A percentile compares a stretch with the other conserved stretches of the same genome.
phyloP scores from a whole-genome alignment of 768 basidiomycete genomes.

The Boletus bicolor region DNA sequence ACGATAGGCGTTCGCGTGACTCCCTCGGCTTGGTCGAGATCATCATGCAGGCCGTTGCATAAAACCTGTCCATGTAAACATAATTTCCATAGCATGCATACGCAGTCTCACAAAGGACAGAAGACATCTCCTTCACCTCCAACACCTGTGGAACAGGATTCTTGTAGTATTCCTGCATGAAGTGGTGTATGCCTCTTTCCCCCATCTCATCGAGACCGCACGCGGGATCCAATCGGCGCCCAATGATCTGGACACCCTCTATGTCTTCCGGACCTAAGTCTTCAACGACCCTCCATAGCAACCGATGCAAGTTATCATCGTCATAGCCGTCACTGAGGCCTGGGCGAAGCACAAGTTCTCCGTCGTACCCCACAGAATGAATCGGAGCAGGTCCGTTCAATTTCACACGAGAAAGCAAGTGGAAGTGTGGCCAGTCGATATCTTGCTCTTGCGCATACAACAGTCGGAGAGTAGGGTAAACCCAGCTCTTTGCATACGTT shows the following conservation, averaged over 20 bases:
- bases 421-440: neutral
- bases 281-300: rapidly evolving
- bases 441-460: neutral
- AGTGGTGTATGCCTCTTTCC: rapidly evolving
- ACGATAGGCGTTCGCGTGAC: neutral
- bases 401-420: neutral
- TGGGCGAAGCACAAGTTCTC: neutral
- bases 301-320: neutral
- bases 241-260: conserved; percentile 1
- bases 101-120: neutral
- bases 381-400: neutral
- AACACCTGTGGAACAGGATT: neutral
- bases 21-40: neutral
- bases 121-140: neutral
- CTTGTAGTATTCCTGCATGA: neutral
- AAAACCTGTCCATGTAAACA: neutral
- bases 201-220: neutral
- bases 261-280: neutral
- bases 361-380: neutral
- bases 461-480: neutral
- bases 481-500: conserved; percentile 4
- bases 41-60: neutral
- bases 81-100: neutral
- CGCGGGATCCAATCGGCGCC: neutral
- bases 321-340: neutral